A percentile compares a stretch with the other conserved stretches of the same genome.
phyloP scores from a whole-genome alignment of 306 rosid species.

The Macrotyloma uniflorum region DNA sequence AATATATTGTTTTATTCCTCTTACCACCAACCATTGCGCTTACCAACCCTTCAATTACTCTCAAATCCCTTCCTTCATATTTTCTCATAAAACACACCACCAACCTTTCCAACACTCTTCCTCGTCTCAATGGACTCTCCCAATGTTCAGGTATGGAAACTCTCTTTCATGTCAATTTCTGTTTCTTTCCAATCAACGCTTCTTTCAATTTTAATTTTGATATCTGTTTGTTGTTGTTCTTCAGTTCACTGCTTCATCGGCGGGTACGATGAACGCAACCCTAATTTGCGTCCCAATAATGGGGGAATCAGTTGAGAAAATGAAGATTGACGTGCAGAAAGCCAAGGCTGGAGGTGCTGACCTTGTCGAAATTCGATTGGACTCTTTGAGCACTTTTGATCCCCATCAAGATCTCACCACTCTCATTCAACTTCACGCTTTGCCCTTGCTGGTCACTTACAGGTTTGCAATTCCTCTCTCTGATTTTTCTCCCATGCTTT shows the following conservation, averaged over 20 bases:
- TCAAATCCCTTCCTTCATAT: not conserved
- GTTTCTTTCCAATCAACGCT: not conserved
- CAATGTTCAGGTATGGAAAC: not conserved
- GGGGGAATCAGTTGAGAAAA: slow-evolving; percentile 6
- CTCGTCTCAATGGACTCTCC: not conserved
- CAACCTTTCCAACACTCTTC: not conserved
- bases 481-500: not conserved
- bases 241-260: not conserved
- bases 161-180: not conserved
- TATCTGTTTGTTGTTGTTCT: not conserved
- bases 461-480: slow-evolving; percentile 18
- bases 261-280: not conserved
- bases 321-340: slow-evolving; percentile 15
- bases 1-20: too few species aligned
- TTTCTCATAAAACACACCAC: not conserved
- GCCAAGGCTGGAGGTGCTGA: slow-evolving; percentile 34
- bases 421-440: not conserved
- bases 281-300: slow-evolving; percentile 35
- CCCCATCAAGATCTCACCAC: slow-evolving; percentile 23
- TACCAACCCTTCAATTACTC: not conserved
- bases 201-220: not conserved
- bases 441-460: slow-evolving; percentile 38
- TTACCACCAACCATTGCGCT: not conserved
- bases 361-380: slow-evolving; percentile 39
- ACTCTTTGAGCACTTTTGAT: slow-evolving; percentile 10